These are phyloP conservation scores for Senecio squalidus DNA, from an alignment of 140 eudicot species.

Conservation along the genomic window DNA sequence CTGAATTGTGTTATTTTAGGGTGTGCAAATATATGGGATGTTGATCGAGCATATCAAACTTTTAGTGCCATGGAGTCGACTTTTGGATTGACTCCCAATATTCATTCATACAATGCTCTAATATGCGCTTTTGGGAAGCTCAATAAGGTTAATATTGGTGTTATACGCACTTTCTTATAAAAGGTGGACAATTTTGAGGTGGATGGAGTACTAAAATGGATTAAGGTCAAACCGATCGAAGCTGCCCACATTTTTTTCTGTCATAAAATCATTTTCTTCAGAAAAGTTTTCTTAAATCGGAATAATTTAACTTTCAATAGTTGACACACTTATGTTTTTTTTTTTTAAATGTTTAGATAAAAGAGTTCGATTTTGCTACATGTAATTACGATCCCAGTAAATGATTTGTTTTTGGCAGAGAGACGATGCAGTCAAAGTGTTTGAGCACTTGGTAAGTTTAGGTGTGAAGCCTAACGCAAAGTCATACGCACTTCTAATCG, in stretches of 20 bases:
- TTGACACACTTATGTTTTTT: too few species aligned
- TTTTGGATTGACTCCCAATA: conserved; percentile 76
- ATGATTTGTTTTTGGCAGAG: conserved; percentile 44
- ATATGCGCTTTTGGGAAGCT: conserved; percentile 74
- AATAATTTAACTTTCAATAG: too few species aligned
- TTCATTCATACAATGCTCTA: conserved; percentile 83
- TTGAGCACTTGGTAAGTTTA: conserved; percentile 60
- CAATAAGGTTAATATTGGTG: conserved; percentile 47
- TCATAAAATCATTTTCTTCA: background rate
- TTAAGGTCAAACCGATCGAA: too few species aligned
- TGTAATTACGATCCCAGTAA: too few species aligned
- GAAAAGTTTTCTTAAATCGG: background rate
- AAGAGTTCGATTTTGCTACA: too few species aligned
- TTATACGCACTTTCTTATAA: background rate
- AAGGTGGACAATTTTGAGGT: too few species aligned
- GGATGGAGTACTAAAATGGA: too few species aligned
- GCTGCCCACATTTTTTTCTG: too few species aligned
- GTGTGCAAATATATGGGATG: conserved; percentile 96
- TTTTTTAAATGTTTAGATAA: too few species aligned
- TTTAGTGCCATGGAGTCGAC: conserved; percentile 56
- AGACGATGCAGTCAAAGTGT: conserved; percentile 66
- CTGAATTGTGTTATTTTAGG: conserved; percentile 84
- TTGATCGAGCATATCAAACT: conserved; percentile 83
- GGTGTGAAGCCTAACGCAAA: conserved; percentile 77
- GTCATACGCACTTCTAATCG: conserved; percentile 65